Evolutionary conservation across 2,329 filamentous ascomycete genomes (phyloP), one percentile per base, ranked within the genome.

Genomic region (Colletotrichum navitas): DNA sequence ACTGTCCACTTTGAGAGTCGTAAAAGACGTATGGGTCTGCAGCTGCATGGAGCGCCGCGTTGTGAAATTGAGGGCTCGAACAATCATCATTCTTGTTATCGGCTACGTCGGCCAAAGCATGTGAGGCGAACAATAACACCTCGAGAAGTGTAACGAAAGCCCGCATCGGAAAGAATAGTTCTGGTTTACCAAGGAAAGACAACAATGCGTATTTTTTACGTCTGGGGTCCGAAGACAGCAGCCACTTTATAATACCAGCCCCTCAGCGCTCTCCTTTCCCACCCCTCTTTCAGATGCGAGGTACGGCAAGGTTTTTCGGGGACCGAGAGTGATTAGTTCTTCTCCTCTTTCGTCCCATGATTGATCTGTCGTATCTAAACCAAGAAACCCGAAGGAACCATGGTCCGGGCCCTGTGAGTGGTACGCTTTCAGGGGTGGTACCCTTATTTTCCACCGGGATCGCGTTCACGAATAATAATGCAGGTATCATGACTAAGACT

Each of bases 21-120:
- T 76, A 81, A 4, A 81, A 66, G 6, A 79, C 79, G 66, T 79
- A 75, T 8, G 80, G 80, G 51, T 81, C 80, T 8, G 80, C 80
- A 14, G 73, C 80, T 0, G 75, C 74, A 41, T 81, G 79, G 6
- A 74, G 74, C 36, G 80, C 80, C 8, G 78, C 74, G 70, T 81
- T 81, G 71, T 81, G 73, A 58, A 81, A 81, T 65, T 79, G 71
- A n/a, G 79, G 80, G 18, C 14, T 11, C 2, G 24, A 43, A 5
- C 14, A 5, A 11, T 52, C 26, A 14, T 21, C 21, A n/a, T 18
- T 12, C 12, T 12, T 39, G 29, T 39, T 12, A 5, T 39, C n/a
- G 36, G 24, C 36, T 5, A 43, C 32, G 14, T 49, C 43, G 16
- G 58, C 41, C 64, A 34, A 58, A 8, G 43, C 64, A 12, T 32